A percentile compares a stretch with the other conserved stretches of the same genome.
Conservation (phyloP, 1,284 basidiomycete genomes). For the Trametes pubescens region DNA sequence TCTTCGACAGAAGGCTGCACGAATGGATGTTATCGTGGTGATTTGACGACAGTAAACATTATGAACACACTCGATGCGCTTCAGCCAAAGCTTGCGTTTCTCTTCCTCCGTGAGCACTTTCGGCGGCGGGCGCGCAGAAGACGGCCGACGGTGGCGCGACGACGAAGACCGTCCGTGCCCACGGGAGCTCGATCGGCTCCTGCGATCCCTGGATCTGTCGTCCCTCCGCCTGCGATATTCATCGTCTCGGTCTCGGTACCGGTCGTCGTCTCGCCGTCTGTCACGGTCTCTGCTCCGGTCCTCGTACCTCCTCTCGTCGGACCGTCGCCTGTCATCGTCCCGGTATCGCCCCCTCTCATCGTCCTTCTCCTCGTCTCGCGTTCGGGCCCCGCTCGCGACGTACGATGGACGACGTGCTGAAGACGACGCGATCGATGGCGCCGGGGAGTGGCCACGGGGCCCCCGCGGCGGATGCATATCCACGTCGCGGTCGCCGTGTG, state of each 20-base stretch:
- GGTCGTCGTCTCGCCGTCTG: slow-evolving; percentile 7
- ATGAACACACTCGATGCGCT: slow-evolving; percentile 42
- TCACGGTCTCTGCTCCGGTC: slow-evolving; percentile 12
- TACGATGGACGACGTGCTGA: slow-evolving; percentile 15
- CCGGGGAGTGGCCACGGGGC: slow-evolving; percentile 20
- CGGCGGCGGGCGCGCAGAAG: slow-evolving; percentile 4
- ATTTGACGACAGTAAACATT: background rate
- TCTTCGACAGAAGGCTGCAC: slow-evolving; percentile 38
- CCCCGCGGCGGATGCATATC: slow-evolving; percentile 13
- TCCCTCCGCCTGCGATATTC: slow-evolving; percentile 9
- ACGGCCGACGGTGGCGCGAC: background rate
- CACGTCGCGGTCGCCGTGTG: slow-evolving; percentile 12
- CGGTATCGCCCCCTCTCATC: background rate
- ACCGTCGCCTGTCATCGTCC: background rate
- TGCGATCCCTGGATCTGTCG: slow-evolving; percentile 12
- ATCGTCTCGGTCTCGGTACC: background rate
- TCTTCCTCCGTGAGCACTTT: slow-evolving; percentile 36
- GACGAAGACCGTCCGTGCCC: slow-evolving; percentile 8
- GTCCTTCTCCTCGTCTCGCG: slow-evolving; percentile 11
- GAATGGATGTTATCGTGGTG: background rate
- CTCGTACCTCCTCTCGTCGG: slow-evolving; percentile 7
- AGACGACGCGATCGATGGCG: slow-evolving; percentile 25
- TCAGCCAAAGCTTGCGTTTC: slow-evolving; percentile 41
- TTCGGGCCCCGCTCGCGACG: slow-evolving; percentile 9
- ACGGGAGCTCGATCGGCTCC: slow-evolving; percentile 22